Evolutionary conservation across 2,329 filamentous ascomycete species (phyloP), one percentile per base, ranked within the genome.

Genomic region (Scedosporium aurantiacum): DNA sequence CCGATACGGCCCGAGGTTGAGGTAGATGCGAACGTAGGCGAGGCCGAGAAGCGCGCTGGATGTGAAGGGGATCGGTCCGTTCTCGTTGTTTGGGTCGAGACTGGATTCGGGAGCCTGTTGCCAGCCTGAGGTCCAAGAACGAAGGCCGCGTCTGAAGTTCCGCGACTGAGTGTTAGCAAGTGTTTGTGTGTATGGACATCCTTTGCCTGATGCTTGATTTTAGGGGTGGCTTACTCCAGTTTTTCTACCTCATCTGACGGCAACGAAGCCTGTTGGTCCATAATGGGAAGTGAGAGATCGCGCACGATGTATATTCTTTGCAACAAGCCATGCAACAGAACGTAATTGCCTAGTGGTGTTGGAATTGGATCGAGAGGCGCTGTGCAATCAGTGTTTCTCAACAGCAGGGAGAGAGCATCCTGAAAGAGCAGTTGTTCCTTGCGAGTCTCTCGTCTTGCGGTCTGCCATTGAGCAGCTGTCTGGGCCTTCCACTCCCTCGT

Each of bases 1-100:
- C 0, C 77, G 70, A 57, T 76, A 71, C 0, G 76, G 76, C 0
- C 78, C 78, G 1, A 79, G 68, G 41, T 79, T 71, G 4, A 79
- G 70, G 25, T 78, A 74, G 1, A 79, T 71, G 4, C 77, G 74
- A 0, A 77, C 73, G 61, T 79, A 79, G 1, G 78, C 78, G 0
- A 80, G 70, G 0, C 74, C 74, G 0, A 79, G 69, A 0, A 79
- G 70, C 0, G 77, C 75, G 57, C 74, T 78, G 2, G 77, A 79
- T 0, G 76, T 79, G 62, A 75, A 75, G 0, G 73, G 73, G 14
- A 75, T 74, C 0, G 73, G 73, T 0, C 73, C 73, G 28, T 74
- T 75, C 52, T 74, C 72, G 43, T 75, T 74, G 57, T 74, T 73
- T 0, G 73, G 73, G 41, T 75, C 73, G 0, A 75, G 70, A 25